phyloP scores from a whole-genome alignment of 345 rosid species.

The Schrenkiella parvula region DNA sequence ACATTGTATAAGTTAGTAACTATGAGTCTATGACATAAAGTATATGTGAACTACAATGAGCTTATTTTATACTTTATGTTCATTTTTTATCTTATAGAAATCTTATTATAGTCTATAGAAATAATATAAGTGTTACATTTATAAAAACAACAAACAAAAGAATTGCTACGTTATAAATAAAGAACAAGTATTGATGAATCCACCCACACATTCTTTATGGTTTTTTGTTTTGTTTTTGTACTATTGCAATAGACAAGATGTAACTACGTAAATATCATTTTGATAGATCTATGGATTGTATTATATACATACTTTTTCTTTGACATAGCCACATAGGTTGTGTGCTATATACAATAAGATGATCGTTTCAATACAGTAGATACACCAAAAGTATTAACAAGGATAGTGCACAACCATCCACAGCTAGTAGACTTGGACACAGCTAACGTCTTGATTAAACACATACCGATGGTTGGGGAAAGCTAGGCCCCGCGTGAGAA shows the following conservation, averaged over 20 bases:
- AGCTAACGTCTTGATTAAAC: background rate
- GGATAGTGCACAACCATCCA: background rate
- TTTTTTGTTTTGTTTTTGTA: background rate
- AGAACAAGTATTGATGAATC: background rate
- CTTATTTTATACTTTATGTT: background rate
- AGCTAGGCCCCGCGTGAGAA: background rate
- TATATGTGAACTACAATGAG: background rate
- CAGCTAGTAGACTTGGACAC: background rate
- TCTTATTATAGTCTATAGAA: background rate
- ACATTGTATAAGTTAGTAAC: no score
- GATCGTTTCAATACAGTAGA: background rate
- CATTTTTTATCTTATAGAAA: background rate
- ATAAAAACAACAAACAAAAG: no score
- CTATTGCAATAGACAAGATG: background rate
- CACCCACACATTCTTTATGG: background rate
- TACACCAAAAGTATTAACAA: background rate
- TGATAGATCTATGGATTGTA: background rate
- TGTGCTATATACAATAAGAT: background rate
- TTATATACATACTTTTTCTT: background rate
- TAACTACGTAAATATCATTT: background rate
- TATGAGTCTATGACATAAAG: no score
- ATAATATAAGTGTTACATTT: background rate
- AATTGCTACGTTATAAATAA: background rate
- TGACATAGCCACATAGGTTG: no score
- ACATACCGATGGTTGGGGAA: background rate